Evolutionary conservation across 352 stramenopile species (phyloP).

Genomic region (Phytophthora citricola): DNA sequence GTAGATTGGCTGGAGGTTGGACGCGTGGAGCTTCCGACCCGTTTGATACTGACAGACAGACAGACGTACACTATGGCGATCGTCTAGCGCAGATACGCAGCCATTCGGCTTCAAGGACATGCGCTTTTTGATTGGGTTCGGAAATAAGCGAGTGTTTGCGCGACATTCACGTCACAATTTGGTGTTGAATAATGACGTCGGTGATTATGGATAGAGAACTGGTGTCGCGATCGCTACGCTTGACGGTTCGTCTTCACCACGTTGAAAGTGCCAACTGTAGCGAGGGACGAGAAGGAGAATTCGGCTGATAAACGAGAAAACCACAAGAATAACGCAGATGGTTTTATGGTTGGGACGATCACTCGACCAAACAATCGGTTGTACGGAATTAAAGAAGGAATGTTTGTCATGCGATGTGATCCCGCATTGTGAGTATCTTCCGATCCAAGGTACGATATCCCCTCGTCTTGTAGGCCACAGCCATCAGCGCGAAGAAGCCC

Average conservation of each 20-base stretch:
- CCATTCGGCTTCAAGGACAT: slow-evolving; percentile 21
- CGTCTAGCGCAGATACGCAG: slow-evolving; percentile 21
- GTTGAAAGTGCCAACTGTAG: too few relatives aligned
- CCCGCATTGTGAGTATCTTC: slow-evolving; percentile 24
- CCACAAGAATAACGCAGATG: not conserved
- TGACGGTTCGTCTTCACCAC: too few relatives aligned
- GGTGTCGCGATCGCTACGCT: too few relatives aligned
- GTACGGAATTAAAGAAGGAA: not conserved
- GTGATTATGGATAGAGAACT: too few relatives aligned
- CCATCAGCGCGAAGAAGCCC: slow-evolving; percentile 34
- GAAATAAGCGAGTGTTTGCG: not conserved
- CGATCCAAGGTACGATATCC: slow-evolving; percentile 20
- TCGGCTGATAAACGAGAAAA: too few relatives aligned
- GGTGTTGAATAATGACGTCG: too few relatives aligned
- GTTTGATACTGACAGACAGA: slow-evolving; percentile 4
- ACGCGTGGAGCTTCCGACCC: slow-evolving; percentile 25
- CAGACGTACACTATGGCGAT: slow-evolving; percentile 6
- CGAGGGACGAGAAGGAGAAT: too few relatives aligned
- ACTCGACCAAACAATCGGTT: not conserved
- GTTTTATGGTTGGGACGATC: too few relatives aligned
- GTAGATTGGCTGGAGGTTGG: not conserved
- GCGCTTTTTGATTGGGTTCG: slow-evolving; percentile 10
- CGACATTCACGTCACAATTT: too few relatives aligned
- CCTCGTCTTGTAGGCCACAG: slow-evolving; percentile 36
- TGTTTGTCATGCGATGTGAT: slow-evolving; percentile 34